Evolutionary conservation across 192 early-diverging fungal genomes (phyloP).

Genomic region (Coemansia sp.): DNA sequence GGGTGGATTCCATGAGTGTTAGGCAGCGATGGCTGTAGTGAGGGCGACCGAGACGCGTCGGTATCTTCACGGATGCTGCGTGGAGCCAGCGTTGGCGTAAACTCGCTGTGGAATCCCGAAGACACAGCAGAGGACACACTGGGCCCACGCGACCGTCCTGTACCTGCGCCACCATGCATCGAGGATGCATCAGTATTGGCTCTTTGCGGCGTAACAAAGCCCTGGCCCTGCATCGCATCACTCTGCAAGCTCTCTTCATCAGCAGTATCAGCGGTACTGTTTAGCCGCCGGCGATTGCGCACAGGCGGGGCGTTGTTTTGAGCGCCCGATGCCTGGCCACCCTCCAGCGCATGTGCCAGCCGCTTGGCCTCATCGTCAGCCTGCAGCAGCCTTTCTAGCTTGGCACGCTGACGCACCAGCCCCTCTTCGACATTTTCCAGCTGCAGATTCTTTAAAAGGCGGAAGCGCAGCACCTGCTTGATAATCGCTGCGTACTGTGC

Average conservation of each 20-base stretch:
- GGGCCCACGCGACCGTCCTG: conserved; percentile 35
- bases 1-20: conserved; percentile 2
- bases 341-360: conserved; percentile 63
- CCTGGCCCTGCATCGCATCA: conserved; percentile 23
- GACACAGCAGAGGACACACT: conserved; percentile 41
- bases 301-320: neutral
- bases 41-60: conserved; percentile 5
- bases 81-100: conserved; percentile 43
- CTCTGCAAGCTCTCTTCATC: conserved; percentile 20
- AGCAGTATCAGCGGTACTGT: neutral
- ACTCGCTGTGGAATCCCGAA: conserved; percentile 25
- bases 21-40: conserved; percentile 9
- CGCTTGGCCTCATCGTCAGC: conserved; percentile 73
- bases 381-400: conserved; percentile 59
- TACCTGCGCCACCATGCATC: conserved; percentile 15
- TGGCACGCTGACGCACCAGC: conserved; percentile 68
- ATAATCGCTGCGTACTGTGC: conserved; percentile 83
- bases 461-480: conserved; percentile 79
- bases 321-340: neutral
- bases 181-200: conserved; percentile 38
- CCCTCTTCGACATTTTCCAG: conserved; percentile 72
- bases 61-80: conserved; percentile 17
- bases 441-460: conserved; percentile 84
- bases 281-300: neutral
- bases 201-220: conserved; percentile 35